Evolutionary conservation across 257 asterid genomes (phyloP).

Genomic region (Plectranthus barbatus): DNA sequence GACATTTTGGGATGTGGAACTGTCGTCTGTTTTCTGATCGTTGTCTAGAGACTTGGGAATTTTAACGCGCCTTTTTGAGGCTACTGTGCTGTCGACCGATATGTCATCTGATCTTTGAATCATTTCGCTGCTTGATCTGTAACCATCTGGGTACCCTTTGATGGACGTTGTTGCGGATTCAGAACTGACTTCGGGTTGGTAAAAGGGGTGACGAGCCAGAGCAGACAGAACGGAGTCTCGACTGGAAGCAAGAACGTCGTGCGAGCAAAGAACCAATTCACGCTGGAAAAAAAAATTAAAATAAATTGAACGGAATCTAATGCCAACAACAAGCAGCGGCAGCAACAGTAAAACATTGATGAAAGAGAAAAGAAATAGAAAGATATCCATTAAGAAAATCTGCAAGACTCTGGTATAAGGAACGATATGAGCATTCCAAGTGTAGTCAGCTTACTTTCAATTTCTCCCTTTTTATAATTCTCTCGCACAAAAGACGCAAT

Average conservation of each 20-base stretch:
- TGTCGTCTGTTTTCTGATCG: slow-evolving; percentile 72
- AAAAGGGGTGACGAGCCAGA: slow-evolving; percentile 66
- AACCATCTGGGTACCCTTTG: slow-evolving; percentile 58
- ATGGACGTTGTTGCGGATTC: slow-evolving; percentile 94
- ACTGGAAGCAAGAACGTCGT: slow-evolving; percentile 72
- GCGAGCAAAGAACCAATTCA: slow-evolving; percentile 88
- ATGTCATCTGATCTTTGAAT: slow-evolving; percentile 81
- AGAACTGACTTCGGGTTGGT: slow-evolving; percentile 82
- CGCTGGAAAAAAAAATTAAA: slow-evolving; percentile 53
- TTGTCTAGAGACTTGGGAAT: slow-evolving; percentile 48
- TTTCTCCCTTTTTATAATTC: slow-evolving; percentile 88
- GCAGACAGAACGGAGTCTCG: slow-evolving; percentile 69
- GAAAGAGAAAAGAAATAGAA: no score
- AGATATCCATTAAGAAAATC: no score
- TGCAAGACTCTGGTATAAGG: background rate
- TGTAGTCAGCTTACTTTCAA: slow-evolving; percentile 58
- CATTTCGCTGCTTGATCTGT: slow-evolving; percentile 68
- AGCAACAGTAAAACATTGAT: background rate
- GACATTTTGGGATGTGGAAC: slow-evolving; percentile 60
- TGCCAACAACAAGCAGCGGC: background rate
- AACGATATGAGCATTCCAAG: background rate
- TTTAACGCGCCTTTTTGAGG: slow-evolving; percentile 63
- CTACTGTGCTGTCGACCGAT: slow-evolving; percentile 77
- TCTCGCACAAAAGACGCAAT: slow-evolving; percentile 90
- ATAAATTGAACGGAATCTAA: background rate